Conservation (phyloP, 257 asterid species). For the Galeopsis tetrahit region DNA sequence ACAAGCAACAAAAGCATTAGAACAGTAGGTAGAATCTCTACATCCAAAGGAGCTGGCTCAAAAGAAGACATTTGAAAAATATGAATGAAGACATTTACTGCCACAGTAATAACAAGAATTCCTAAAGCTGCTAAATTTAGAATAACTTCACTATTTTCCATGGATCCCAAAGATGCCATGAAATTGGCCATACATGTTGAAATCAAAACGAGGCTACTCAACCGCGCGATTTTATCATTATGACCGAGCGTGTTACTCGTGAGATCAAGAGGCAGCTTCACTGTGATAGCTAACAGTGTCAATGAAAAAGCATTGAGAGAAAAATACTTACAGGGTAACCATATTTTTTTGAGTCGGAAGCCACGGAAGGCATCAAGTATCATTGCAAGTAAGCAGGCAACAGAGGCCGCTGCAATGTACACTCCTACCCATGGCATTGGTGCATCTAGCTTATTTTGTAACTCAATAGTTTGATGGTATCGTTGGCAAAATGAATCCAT, state of each 20-base stretch:
- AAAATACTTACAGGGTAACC: conserved; percentile 46
- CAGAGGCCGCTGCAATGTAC: no score
- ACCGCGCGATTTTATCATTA: background rate
- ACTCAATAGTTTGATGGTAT: no score
- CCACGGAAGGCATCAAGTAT: background rate
- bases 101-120: background rate
- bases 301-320: conserved; percentile 39
- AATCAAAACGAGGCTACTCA: background rate
- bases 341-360: conserved; percentile 24
- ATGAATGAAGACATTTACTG: background rate
- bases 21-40: background rate
- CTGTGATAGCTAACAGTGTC: conserved; percentile 36
- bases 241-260: conserved; percentile 13
- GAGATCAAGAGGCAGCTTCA: conserved; percentile 42
- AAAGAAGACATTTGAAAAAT: no score
- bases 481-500: no score
- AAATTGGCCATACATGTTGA: background rate
- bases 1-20: background rate
- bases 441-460: no score
- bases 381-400: no score
- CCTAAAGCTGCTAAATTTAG: background rate
- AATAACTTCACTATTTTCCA: background rate
- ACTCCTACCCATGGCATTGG: no score
- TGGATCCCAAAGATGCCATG: conserved; percentile 14
- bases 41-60: no score